A percentile compares a stretch with the other conserved stretches of the same genome.
phyloP scores from a whole-genome alignment of 495 filamentous ascomycete species.

The Penicillium antarcticum region DNA sequence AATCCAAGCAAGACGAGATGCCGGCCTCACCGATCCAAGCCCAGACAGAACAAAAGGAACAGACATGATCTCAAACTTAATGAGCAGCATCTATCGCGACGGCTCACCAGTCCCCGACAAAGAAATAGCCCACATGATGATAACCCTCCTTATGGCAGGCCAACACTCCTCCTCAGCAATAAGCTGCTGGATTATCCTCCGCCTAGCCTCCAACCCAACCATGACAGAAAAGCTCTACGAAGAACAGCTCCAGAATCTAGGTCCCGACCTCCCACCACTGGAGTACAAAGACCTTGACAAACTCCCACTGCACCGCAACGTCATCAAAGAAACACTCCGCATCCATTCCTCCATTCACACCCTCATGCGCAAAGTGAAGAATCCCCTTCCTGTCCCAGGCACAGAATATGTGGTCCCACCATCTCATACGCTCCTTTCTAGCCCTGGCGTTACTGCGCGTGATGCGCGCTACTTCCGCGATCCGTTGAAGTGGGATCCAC shows the following conservation, averaged over 20 bases:
- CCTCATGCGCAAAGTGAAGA: constrained; percentile 81
- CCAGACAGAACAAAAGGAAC: constrained; percentile 30
- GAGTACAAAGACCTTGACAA: constrained; percentile 64
- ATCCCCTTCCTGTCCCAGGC: constrained; percentile 71
- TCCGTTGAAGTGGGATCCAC: constrained; percentile 78
- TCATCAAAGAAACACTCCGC: constrained; percentile 78
- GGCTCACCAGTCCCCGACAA: constrained; percentile 67
- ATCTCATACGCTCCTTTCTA: constrained; percentile 71
- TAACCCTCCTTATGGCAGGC: constrained; percentile 83
- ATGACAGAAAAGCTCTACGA: constrained; percentile 72
- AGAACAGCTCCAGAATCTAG: constrained; percentile 65
- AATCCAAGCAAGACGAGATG: constrained; percentile 60
- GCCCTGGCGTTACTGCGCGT: constrained; percentile 72
- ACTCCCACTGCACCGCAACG: constrained; percentile 64
- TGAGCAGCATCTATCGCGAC: constrained; percentile 75
- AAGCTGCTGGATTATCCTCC: constrained; percentile 76
- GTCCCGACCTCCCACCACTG: constrained; percentile 59
- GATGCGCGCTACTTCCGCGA: constrained; percentile 76
- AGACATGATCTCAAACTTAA: constrained; percentile 84
- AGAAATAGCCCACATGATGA: constrained; percentile 89
- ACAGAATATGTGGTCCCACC: constrained; percentile 77
- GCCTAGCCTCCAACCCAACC: constrained; percentile 68
- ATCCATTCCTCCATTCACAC: constrained; percentile 81
- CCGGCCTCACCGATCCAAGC: constrained; percentile 20
- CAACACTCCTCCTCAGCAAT: constrained; percentile 85